A percentile compares a stretch with the other conserved stretches of the same genome.
phyloP scores from a whole-genome alignment of 179 eudicot species.

The Amaranthus tricolor region DNA sequence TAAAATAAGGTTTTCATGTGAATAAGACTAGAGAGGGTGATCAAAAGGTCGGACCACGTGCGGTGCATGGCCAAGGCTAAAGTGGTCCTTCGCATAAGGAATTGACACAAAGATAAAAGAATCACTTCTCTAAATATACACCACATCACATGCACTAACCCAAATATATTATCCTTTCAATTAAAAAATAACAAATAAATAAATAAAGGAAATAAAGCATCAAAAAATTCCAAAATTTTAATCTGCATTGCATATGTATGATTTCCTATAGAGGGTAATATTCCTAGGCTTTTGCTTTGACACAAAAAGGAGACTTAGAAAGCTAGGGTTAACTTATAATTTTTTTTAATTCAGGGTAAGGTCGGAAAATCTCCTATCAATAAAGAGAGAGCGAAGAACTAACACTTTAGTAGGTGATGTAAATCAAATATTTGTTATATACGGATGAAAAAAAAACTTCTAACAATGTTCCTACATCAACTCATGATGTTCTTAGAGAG shows the following conservation, averaged over 20 bases:
- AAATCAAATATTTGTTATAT: too few species aligned
- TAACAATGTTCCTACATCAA: too few species aligned
- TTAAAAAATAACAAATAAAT: background rate
- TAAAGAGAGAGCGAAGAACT: too few species aligned
- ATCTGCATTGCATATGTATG: slow-evolving; percentile 19
- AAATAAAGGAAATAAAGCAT: background rate
- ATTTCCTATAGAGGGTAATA: slow-evolving; percentile 21
- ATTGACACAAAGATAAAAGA: slow-evolving; percentile 36
- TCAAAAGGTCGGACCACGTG: slow-evolving; percentile 38
- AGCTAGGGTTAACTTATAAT: slow-evolving; percentile 17
- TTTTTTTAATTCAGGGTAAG: background rate
- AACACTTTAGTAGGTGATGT: too few species aligned
- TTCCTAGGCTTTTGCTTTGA: slow-evolving; percentile 22
- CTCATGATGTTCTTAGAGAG: too few species aligned
- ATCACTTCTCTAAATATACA: slow-evolving; percentile 28
- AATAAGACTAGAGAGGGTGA: slow-evolving; percentile 23
- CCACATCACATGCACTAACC: slow-evolving; percentile 35
- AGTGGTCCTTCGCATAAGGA: slow-evolving; percentile 32
- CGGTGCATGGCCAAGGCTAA: slow-evolving; percentile 36
- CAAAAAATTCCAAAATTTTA: slow-evolving; percentile 10
- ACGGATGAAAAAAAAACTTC: too few species aligned
- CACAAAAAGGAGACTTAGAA: background rate
- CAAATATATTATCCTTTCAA: slow-evolving; percentile 2
- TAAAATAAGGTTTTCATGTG: slow-evolving; percentile 21
- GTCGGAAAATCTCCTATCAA: too few species aligned